A percentile compares a stretch with the other conserved stretches of the same genome.
Evolutionary conservation across 1,139 yeast species (phyloP).

Genomic region (Sugiyamaella sp.): DNA sequence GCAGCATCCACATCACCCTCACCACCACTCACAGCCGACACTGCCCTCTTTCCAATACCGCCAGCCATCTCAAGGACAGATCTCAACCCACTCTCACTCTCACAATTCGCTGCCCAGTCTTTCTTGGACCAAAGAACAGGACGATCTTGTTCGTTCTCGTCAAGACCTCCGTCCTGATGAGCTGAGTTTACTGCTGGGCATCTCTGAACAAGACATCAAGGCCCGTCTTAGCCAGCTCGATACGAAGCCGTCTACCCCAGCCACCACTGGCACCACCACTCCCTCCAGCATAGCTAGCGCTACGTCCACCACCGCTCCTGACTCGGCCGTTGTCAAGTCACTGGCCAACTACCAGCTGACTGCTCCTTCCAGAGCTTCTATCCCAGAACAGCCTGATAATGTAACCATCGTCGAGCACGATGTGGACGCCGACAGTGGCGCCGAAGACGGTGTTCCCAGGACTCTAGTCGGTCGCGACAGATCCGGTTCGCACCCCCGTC

Average conservation of each 20-base stretch:
- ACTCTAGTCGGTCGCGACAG: conserved; percentile 12
- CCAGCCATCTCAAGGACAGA: conserved; percentile 2
- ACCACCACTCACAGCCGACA: conserved; percentile 17
- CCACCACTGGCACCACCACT: conserved; percentile 19
- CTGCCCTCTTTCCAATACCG: background rate
- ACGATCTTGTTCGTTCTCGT: conserved; percentile 63
- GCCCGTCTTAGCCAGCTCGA: conserved; percentile 57
- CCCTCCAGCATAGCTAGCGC: conserved; percentile 13
- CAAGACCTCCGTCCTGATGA: conserved; percentile 73
- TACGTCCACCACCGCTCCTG: conserved; percentile 7
- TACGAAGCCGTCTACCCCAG: conserved; percentile 2
- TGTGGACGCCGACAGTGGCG: background rate
- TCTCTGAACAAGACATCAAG: conserved; percentile 76
- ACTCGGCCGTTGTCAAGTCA: background rate
- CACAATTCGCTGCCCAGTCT: no score
- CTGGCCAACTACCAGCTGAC: conserved; percentile 4
- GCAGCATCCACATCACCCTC: conserved; percentile 22
- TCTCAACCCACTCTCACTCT: no score
- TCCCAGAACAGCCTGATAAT: conserved; percentile 1
- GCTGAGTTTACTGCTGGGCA: conserved; percentile 64
- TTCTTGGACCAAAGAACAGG: conserved; percentile 64
- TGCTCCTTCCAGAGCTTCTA: background rate
- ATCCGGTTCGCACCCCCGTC: conserved; percentile 23
- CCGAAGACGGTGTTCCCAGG: conserved; percentile 10
- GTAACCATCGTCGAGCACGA: conserved; percentile 15